Conservation (phyloP, 1,284 basidiomycete species). For the Trichosporon asahii region DNA sequence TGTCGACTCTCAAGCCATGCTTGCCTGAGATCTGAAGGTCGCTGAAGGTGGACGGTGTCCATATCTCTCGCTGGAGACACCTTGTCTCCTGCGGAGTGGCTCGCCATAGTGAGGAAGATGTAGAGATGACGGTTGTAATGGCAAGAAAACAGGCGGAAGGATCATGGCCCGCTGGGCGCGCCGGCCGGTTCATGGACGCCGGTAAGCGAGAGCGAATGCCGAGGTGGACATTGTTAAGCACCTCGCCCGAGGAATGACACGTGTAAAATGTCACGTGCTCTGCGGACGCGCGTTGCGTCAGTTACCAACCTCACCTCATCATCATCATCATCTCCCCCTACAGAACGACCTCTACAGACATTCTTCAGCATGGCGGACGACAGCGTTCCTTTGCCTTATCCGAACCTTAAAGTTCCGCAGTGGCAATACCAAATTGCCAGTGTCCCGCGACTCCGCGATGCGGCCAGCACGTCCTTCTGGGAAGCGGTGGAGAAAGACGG, state of each 20-base stretch:
- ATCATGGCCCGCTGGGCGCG: neutral
- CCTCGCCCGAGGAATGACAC: neutral
- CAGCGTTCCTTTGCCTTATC: constrained; percentile 69
- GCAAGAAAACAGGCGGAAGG: constrained; percentile 5
- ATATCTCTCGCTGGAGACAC: constrained; percentile 22
- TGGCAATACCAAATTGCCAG: constrained; percentile 70
- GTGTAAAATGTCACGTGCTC: neutral
- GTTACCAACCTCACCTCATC: neutral
- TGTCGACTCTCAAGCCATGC: constrained; percentile 54
- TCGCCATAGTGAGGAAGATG: constrained; percentile 12
- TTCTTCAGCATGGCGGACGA: constrained; percentile 70
- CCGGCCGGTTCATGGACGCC: constrained; percentile 1
- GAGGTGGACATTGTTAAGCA: constrained; percentile 3
- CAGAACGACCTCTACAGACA: neutral
- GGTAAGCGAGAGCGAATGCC: constrained; percentile 10
- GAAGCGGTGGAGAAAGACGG: constrained; percentile 80
- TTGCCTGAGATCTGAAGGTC: neutral
- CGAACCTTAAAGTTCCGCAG: constrained; percentile 76
- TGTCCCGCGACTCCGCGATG: constrained; percentile 63
- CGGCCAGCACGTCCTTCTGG: constrained; percentile 65
- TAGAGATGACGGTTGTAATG: neutral
- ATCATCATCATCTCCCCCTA: neutral
- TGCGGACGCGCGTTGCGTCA: constrained; percentile 5
- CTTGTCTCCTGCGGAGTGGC: constrained; percentile 23
- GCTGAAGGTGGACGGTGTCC: neutral